Conservation (phyloP, 2,329 filamentous ascomycete species). For the Fusarium domesticum region DNA sequence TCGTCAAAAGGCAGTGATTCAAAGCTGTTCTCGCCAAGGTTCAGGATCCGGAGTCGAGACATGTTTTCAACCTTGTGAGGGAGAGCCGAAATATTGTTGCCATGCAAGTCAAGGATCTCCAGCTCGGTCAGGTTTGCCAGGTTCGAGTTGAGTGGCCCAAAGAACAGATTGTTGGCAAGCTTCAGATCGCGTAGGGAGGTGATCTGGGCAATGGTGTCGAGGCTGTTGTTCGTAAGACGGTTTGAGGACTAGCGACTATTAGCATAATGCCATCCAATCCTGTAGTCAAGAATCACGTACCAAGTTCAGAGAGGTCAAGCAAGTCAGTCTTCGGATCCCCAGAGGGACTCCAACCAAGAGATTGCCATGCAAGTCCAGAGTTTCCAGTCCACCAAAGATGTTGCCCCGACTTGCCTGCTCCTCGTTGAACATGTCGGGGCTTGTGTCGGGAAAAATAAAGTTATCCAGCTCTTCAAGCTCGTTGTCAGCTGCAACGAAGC, state of each 20-base stretch:
- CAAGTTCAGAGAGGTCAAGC: conserved; percentile 79
- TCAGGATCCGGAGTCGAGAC: conserved; percentile 67
- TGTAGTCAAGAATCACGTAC: conserved; percentile 43
- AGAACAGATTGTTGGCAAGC: conserved; percentile 72
- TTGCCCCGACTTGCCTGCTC: conserved; percentile 66
- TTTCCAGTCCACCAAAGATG: conserved; percentile 79
- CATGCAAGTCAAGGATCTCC: conserved; percentile 77
- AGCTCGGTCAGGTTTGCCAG: conserved; percentile 65
- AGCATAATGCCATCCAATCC: conserved; percentile 12
- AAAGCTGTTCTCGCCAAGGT: conserved; percentile 77
- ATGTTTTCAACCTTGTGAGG: conserved; percentile 67
- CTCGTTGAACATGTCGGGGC: conserved; percentile 54
- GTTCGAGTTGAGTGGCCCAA: conserved; percentile 62
- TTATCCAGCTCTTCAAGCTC: conserved; percentile 74
- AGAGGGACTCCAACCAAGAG: conserved; percentile 67
- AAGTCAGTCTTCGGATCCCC: conserved; percentile 69
- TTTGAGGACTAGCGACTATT: conserved; percentile 65
- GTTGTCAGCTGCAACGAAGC: conserved; percentile 86
- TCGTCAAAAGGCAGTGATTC: conserved; percentile 66
- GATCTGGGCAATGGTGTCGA: conserved; percentile 74
- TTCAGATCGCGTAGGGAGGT: conserved; percentile 72
- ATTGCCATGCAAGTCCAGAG: conserved; percentile 85
- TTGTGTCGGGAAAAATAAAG: conserved; percentile 72
- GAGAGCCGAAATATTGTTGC: conserved; percentile 72
- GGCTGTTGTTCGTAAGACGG: conserved; percentile 66